A percentile compares a stretch with the other conserved stretches of the same genome.
Evolutionary conservation across 192 early-diverging fungal species (phyloP).

Genomic region (Mortierella antarctica): DNA sequence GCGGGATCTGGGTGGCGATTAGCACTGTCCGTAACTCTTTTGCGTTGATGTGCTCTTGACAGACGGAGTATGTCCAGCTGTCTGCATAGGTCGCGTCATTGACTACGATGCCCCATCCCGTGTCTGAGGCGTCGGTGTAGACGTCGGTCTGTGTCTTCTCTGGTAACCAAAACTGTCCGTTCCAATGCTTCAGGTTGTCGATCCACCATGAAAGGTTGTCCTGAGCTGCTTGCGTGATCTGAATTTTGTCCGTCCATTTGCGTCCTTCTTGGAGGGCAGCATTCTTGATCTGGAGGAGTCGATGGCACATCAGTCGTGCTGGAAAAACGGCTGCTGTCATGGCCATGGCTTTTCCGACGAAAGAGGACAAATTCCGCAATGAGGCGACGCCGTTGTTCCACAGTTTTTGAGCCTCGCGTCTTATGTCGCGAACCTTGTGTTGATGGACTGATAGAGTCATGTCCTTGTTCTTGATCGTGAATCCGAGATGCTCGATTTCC

Average conservation of each 20-base stretch:
- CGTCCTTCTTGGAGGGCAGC: background rate
- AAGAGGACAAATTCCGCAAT: background rate
- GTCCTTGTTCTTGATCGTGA: background rate
- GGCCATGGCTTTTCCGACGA: conserved; percentile 10
- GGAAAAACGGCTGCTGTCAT: conserved; percentile 15
- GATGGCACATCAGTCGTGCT: background rate
- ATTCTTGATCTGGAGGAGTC: conserved; percentile 3
- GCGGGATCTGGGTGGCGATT: background rate
- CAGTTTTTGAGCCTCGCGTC: conserved; percentile 1
- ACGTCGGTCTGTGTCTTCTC: conserved; percentile 23
- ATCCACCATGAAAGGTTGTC: too few species aligned
- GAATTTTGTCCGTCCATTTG: too few species aligned
- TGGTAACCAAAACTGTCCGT: conserved; percentile 22
- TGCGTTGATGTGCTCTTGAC: conserved; percentile 22
- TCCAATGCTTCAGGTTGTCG: conserved; percentile 6
- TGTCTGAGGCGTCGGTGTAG: conserved; percentile 26
- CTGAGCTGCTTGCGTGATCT: too few species aligned
- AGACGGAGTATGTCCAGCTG: conserved; percentile 2
- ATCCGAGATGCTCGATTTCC: conserved; percentile 9
- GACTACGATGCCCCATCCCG: conserved; percentile 27
- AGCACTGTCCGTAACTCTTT: conserved; percentile 20
- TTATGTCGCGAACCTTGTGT: conserved; percentile 2
- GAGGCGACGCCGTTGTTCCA: background rate
- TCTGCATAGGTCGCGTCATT: conserved; percentile 11
- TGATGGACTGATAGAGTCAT: conserved; percentile 8